Evolutionary conservation across 805 yeast species (phyloP), one percentile per base, ranked within the genome.

Genomic region (Nematodospora valgi): DNA sequence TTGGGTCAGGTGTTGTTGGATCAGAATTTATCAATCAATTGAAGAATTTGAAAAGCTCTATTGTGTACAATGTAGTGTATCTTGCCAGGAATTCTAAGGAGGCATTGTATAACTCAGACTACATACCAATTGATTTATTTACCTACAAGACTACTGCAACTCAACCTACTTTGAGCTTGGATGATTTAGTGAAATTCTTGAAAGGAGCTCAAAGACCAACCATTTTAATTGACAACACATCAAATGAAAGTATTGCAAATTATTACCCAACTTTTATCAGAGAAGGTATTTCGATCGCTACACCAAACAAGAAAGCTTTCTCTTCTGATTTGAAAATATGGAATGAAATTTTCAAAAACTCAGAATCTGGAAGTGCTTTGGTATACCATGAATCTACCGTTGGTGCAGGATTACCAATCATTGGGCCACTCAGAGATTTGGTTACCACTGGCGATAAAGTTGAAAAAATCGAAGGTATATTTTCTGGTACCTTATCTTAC

Each of bases 301-400:
- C 99, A 29, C 99, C 99, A 48, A 93, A 93, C 74, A 93, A 93
- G 65, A 93, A 93, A 72, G 99, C 95, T 0, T 93, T 93, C 56
- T 88, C 97, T 7, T 73, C 88, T 27, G 82, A 78, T 37, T 62
- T 84, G 43, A 59, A 67, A 16, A 64, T 80, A 9, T 93, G 98
- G 97, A 75, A 86, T 38, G 71, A 74, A 34, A 78, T 93, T 37
- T 86, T 86, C 51, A 21, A 21, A 21, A 54, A 59, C 23, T 61
- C 62, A 34, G 74, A 83, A 23, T 72, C 69, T 24, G 66, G 69
- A 23, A 70, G 74, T 30, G 89, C 87, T 26, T 71, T 91, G 44
- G 95, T 88, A 29, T 91, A 88, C 72, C 98, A 93, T 56, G 99
- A 93, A 72, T 95, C 98, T 33, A 87, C 97, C 6, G 98, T 93